Percentiles rank a stretch among this genome's conserved stretches.
Evolutionary conservation across 83 land plant genomes (phyloP).

Genomic region (Larix sibirica): DNA sequence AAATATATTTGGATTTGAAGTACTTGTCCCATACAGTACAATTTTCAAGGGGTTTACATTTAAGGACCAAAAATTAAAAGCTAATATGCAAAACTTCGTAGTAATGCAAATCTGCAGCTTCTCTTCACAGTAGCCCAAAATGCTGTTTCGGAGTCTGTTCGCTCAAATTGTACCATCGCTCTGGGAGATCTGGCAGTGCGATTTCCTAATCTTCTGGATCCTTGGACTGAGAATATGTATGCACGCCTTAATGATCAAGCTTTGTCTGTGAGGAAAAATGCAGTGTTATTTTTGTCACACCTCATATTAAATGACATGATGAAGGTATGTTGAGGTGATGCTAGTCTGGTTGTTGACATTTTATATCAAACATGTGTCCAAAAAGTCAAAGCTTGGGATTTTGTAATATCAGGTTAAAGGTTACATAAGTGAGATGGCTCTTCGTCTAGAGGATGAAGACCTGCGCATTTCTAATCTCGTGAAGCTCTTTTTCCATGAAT

Average conservation of each 20-base stretch:
- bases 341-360: not conserved
- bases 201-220: slow-evolving; percentile 95
- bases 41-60: too few species aligned
- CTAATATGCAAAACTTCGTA: slow-evolving; percentile 24
- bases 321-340: slow-evolving; percentile 60
- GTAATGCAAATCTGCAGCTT: slow-evolving; percentile 90
- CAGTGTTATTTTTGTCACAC: slow-evolving; percentile 95
- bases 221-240: slow-evolving; percentile 99
- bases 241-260: slow-evolving; percentile 77
- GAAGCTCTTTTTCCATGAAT: slow-evolving; percentile 91
- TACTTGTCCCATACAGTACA: not conserved
- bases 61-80: not conserved
- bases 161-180: slow-evolving; percentile 94
- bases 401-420: slow-evolving; percentile 83
- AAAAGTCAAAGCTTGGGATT: not conserved
- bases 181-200: slow-evolving; percentile 97
- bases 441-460: slow-evolving; percentile 89
- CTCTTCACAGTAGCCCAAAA: slow-evolving; percentile 93
- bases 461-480: slow-evolving; percentile 87
- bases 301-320: slow-evolving; percentile 99
- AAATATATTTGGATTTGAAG: not conserved
- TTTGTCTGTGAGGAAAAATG: slow-evolving; percentile 86
- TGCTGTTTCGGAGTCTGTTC: slow-evolving; percentile 81
- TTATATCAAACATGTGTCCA: not conserved
- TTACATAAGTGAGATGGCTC: slow-evolving; percentile 93